Conservation (phyloP, 2,329 filamentous ascomycete species). For the Aspergillus clavatus region DNA sequence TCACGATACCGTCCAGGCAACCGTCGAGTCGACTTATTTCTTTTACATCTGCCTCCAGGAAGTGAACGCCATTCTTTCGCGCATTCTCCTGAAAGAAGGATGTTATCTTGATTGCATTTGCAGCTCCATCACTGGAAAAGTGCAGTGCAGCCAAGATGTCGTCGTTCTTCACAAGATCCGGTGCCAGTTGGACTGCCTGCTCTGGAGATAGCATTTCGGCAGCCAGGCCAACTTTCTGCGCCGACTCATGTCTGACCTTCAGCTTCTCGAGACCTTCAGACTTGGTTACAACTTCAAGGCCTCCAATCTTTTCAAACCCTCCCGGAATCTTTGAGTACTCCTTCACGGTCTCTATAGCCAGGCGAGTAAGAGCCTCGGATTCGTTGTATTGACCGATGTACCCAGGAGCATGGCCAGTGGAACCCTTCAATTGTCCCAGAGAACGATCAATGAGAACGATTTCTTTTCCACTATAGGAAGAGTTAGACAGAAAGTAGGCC, state of each 20-base stretch:
- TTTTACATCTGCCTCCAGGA: slow-evolving; percentile 20
- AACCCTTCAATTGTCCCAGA: slow-evolving; percentile 22
- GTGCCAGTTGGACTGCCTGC: slow-evolving; percentile 21
- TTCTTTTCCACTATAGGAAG: slow-evolving; percentile 10
- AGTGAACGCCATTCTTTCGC: slow-evolving; percentile 14
- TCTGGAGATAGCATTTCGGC: slow-evolving; percentile 22
- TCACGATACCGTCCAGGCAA: slow-evolving; percentile 16
- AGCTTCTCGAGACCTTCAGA: slow-evolving; percentile 16
- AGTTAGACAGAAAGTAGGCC: slow-evolving; percentile 26
- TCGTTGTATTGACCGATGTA: slow-evolving; percentile 36
- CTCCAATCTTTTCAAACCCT: slow-evolving; percentile 25
- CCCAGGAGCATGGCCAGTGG: slow-evolving; percentile 32
- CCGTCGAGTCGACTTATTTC: slow-evolving; percentile 14
- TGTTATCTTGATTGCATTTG: slow-evolving; percentile 21
- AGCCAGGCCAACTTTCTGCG: slow-evolving; percentile 19
- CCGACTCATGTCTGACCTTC: slow-evolving; percentile 14
- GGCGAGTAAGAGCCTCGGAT: slow-evolving; percentile 24
- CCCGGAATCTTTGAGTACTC: slow-evolving; percentile 26
- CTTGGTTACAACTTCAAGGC: slow-evolving; percentile 23
- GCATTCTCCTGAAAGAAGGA: slow-evolving; percentile 22
- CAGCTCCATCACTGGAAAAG: slow-evolving; percentile 27
- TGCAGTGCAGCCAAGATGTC: slow-evolving; percentile 16
- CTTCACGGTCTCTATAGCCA: slow-evolving; percentile 28
- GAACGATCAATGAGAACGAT: slow-evolving; percentile 27
- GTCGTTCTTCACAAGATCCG: slow-evolving; percentile 24